These are phyloP conservation scores for Epichloe typhina DNA, from an alignment of 2,329 filamentous ascomycete species.

Conservation along the genomic window DNA sequence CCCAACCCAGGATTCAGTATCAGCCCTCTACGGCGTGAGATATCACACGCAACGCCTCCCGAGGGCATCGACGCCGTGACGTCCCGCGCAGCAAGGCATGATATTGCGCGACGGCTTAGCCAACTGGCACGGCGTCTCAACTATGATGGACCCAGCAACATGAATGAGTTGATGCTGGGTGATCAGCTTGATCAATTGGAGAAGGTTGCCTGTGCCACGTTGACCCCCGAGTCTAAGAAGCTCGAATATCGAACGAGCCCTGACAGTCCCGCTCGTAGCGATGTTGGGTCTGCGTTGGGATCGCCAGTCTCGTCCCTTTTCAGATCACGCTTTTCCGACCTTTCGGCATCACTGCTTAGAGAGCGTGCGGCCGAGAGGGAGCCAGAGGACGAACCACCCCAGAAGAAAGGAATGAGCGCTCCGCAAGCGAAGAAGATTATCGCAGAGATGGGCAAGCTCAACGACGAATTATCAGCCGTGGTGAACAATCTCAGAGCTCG, in stretches of 20 bases:
- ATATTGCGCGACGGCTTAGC: conserved; percentile 29
- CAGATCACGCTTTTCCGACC: conserved; percentile 26
- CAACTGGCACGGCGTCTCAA: conserved; percentile 26
- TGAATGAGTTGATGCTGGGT: conserved; percentile 24
- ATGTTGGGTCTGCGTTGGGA: conserved; percentile 18
- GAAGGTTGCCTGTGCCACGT: conserved; percentile 12
- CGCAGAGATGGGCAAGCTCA: conserved; percentile 27
- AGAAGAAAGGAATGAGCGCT: conserved; percentile 19
- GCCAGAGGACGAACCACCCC: conserved; percentile 14
- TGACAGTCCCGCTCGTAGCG: conserved; percentile 15
- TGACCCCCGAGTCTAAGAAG: conserved; percentile 7
- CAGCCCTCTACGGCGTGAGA: conserved; percentile 19
- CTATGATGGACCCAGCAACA: conserved; percentile 17
- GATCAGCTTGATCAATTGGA: conserved; percentile 26
- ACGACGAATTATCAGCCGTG: conserved; percentile 34
- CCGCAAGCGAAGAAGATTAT: conserved; percentile 25
- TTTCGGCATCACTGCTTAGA: conserved; percentile 22
- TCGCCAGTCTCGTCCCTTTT: conserved; percentile 24
- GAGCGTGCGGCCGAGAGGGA: conserved; percentile 16
- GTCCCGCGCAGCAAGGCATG: conserved; percentile 23
- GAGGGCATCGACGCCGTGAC: conserved; percentile 6
- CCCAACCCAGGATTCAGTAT: conserved; percentile 14
- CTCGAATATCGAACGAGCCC: conserved; percentile 11
- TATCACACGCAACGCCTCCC: conserved; percentile 7
- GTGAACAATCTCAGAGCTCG: conserved; percentile 38